phyloP scores from a whole-genome alignment of 495 filamentous ascomycete species.

The Penicillium malachiteum region DNA sequence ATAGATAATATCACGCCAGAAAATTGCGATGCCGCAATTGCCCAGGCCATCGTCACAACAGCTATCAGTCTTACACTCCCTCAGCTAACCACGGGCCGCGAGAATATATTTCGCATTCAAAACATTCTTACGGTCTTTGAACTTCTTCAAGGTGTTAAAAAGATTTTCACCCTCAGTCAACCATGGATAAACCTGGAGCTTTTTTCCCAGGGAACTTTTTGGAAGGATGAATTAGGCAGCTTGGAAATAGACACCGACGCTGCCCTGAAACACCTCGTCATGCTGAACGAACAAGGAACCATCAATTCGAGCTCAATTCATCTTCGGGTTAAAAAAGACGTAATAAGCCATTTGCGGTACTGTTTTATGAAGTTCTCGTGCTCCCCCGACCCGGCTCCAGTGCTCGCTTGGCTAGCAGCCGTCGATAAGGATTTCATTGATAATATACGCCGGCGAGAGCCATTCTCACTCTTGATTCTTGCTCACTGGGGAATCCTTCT shows the following conservation, averaged over 20 bases:
- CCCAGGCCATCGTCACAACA: constrained; percentile 51
- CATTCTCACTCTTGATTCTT: constrained; percentile 33
- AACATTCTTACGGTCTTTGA: constrained; percentile 39
- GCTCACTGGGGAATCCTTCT: constrained; percentile 42
- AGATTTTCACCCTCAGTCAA: constrained; percentile 31
- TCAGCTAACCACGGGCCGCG: constrained; percentile 32
- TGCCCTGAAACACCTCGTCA: constrained; percentile 26
- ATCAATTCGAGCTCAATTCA: constrained; percentile 27
- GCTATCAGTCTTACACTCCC: constrained; percentile 51
- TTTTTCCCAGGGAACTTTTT: constrained; percentile 23
- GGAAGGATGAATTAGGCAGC: constrained; percentile 4
- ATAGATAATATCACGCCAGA: constrained; percentile 45
- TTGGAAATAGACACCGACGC: constrained; percentile 26
- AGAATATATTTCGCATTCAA: constrained; percentile 30
- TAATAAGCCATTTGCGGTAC: constrained; percentile 28
- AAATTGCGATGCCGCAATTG: constrained; percentile 52
- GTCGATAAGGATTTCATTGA: constrained; percentile 38
- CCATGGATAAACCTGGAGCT: constrained; percentile 33
- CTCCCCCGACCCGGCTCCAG: constrained; percentile 25
- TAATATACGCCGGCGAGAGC: constrained; percentile 29
- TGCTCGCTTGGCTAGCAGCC: constrained; percentile 37
- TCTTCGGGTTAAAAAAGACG: constrained; percentile 30
- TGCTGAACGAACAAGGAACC: constrained; percentile 11
- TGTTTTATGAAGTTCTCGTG: constrained; percentile 28
- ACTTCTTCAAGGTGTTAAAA: constrained; percentile 37